Evolutionary conservation across 768 basidiomycete genomes (phyloP), one percentile per base, ranked within the genome.

Genomic region (Suillus fuscotomentosus): DNA sequence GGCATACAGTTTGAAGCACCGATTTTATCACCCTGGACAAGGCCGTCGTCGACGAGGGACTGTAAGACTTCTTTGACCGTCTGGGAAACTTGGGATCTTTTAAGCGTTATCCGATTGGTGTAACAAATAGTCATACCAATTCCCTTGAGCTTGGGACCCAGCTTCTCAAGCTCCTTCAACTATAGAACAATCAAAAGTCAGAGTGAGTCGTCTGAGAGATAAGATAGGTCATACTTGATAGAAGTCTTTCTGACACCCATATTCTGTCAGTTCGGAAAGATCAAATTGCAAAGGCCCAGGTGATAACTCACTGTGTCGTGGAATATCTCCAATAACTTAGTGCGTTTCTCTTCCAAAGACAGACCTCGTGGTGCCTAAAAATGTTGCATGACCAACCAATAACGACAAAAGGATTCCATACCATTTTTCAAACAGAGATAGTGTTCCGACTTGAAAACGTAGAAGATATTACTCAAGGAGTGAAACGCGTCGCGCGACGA

Each of bases 131-230:
- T 67, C 76, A 65, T 76, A 94, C 94, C 92, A 60, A 97, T 95
- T 24, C 95, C 95, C 72, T 96, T 97, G 80, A 91, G 80, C 75
- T 95, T 96, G 17, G 91, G 88, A 0, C 86, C 92, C 9, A 91
- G 80, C 74, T 95, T 97, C 76, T 98, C 96, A 24, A 97, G 81
- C 69, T 98, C 96, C 74, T 97, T 97, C 56, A 98, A 81, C 87
- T 94, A 71, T 67, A 55, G 20, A 45, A 17, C 42, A 60, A 45
- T 31, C 39, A 36, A 57, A 62, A 51, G 63, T 27, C 61, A 60
- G 60, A 45, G 43, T 13, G 38, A 1, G 14, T 47, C 17, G 6
- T 9, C n/a, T 31, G 27, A 20, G 20, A 14, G 36, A 34, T 17
- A 22, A 39, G 13, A 24, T n/a, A 57, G 22, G 53, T 24, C 64